A percentile compares a stretch with the other conserved stretches of the same genome.
Conservation (phyloP, 768 basidiomycete species). For the Rubroboletus pulcherrimus region DNA sequence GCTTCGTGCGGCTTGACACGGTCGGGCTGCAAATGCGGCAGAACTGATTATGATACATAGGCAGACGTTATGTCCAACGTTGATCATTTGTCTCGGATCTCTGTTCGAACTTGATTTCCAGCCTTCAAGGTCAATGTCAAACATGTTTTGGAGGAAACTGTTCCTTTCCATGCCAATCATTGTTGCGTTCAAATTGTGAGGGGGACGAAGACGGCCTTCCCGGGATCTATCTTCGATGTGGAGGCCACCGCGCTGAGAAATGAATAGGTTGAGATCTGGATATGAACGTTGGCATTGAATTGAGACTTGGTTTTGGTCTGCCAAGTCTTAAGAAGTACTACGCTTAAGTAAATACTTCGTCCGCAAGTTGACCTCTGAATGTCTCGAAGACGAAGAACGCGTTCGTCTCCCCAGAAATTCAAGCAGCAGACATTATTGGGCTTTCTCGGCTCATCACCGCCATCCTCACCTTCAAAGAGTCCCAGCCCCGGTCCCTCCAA, state of each 20-base stretch:
- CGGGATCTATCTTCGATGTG: neutral
- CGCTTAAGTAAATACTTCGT: neutral
- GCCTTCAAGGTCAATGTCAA: neutral
- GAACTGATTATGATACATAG: neutral
- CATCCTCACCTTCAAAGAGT: conserved; percentile 16
- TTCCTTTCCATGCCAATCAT: neutral
- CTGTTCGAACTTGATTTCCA: too few relatives aligned
- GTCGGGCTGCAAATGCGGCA: neutral
- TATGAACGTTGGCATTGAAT: neutral
- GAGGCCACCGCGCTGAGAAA: neutral
- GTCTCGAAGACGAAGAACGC: conserved; percentile 3
- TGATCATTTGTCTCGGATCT: too few relatives aligned
- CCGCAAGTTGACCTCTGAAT: neutral
- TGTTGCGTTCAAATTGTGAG: neutral
- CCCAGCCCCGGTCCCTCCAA: conserved; percentile 1
- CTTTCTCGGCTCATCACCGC: conserved; percentile 31
- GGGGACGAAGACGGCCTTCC: neutral
- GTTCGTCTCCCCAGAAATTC: conserved; percentile 25
- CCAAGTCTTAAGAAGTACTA: neutral
- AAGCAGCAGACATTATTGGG: conserved; percentile 45
- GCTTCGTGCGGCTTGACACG: conserved; percentile 52
- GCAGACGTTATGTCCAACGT: neutral
- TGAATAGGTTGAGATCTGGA: neutral
- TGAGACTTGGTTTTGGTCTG: neutral
- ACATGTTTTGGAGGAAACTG: neutral